Percentiles rank a stretch among this genome's conserved stretches.
Conservation (phyloP, 1,139 yeast genomes). For the Keqinozyma sinolaborantium region DNA sequence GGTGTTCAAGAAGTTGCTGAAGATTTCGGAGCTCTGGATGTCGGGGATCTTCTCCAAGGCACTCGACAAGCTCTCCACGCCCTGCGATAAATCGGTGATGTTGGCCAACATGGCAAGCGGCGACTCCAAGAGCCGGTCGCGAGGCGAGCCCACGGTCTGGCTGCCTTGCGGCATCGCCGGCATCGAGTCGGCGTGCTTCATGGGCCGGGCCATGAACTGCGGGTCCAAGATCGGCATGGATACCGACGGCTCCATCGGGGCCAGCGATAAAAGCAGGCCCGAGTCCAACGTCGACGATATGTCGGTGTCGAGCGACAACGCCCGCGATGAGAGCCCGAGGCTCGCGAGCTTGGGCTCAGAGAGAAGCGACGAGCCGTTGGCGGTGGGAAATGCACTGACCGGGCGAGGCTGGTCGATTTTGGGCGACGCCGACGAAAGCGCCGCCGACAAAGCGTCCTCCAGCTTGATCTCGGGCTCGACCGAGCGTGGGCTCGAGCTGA, state of each 20-base stretch:
- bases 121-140: neutral
- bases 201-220: too few relatives aligned
- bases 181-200: neutral
- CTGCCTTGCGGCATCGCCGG: too few relatives aligned
- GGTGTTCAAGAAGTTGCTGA: conserved; percentile 21
- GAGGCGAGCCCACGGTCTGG: too few relatives aligned
- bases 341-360: too few relatives aligned
- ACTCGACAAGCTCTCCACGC: conserved; percentile 25
- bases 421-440: neutral
- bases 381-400: neutral
- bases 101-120: conserved; percentile 1
- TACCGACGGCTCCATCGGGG: neutral
- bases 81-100: conserved; percentile 14
- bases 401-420: too few relatives aligned
- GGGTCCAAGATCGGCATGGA: neutral
- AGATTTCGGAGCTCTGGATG: conserved; percentile 28
- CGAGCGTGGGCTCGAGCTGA: too few relatives aligned
- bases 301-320: too few relatives aligned
- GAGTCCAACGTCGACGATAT: neutral
- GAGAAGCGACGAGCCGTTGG: neutral
- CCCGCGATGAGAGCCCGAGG: too few relatives aligned
- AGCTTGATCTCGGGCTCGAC: too few relatives aligned
- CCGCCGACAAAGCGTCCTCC: neutral
- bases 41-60: conserved; percentile 26
- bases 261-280: neutral